Percentiles rank a stretch among this genome's conserved stretches.
Conservation (phyloP, 2,329 filamentous ascomycete species). For the Claviceps sp. region DNA sequence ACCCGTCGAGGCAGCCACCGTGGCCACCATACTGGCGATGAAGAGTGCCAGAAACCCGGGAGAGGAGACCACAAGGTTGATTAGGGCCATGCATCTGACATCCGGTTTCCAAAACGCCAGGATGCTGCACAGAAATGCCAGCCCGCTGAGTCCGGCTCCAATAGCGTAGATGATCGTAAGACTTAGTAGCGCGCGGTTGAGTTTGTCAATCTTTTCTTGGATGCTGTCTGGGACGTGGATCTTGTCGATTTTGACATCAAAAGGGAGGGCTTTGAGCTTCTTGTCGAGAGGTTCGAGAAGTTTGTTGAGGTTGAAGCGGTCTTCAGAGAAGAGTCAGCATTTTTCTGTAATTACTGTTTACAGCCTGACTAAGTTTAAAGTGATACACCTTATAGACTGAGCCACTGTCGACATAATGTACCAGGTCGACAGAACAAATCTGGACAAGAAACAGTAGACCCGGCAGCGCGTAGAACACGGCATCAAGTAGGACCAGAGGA, state of each 20-base stretch:
- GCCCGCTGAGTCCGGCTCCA: slow-evolving; percentile 26
- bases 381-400: too few species aligned
- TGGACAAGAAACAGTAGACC: too few species aligned
- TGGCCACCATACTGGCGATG: slow-evolving; percentile 30
- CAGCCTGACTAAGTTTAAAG: too few species aligned
- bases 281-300: slow-evolving; percentile 31
- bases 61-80: slow-evolving; percentile 24
- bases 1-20: slow-evolving; percentile 26
- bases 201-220: slow-evolving; percentile 31
- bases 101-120: slow-evolving; percentile 21
- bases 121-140: slow-evolving; percentile 28
- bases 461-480: too few species aligned
- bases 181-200: slow-evolving; percentile 35
- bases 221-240: slow-evolving; percentile 32
- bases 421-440: too few species aligned
- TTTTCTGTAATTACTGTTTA: too few species aligned
- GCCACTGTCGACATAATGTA: too few species aligned
- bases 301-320: slow-evolving; percentile 32
- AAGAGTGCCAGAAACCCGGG: slow-evolving; percentile 25
- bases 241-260: slow-evolving; percentile 30
- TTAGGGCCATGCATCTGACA: slow-evolving; percentile 13
- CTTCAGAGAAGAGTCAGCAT: slow-evolving; percentile 9
- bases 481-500: neutral
- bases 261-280: slow-evolving; percentile 30
- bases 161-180: slow-evolving; percentile 37